Conservation (phyloP, 768 basidiomycete genomes). For the Roridomyces roridus region DNA sequence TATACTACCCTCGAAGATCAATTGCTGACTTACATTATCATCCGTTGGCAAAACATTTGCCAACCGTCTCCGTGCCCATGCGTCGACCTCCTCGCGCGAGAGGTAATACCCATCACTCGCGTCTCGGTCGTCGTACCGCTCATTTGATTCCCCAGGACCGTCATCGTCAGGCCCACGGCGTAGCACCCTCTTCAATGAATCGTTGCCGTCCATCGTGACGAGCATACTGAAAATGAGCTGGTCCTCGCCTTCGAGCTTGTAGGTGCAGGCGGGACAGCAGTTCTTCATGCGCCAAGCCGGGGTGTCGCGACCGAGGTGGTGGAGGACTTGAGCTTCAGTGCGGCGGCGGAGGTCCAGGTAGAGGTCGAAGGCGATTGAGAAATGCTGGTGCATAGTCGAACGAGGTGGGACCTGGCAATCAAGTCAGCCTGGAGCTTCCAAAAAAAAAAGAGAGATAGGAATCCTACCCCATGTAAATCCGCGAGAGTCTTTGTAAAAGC, state of each 20-base stretch:
- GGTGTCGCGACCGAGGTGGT: slow-evolving; percentile 31
- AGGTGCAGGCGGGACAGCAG: slow-evolving; percentile 42
- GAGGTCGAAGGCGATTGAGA: slow-evolving; percentile 40
- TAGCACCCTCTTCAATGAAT: slow-evolving; percentile 27
- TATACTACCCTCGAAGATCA: too few species aligned
- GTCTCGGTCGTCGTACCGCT: slow-evolving; percentile 14
- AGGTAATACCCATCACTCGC: slow-evolving; percentile 12
- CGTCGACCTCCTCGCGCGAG: slow-evolving; percentile 20
- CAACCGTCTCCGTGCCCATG: slow-evolving; percentile 9
- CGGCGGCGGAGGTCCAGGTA: slow-evolving; percentile 36
- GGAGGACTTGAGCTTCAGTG: slow-evolving; percentile 27
- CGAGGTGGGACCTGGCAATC: not conserved
- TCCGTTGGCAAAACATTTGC: not conserved
- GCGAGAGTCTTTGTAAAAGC: slow-evolving; percentile 25
- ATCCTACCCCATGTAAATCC: slow-evolving; percentile 17
- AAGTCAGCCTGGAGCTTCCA: too few species aligned
- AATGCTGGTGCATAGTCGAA: slow-evolving; percentile 1
- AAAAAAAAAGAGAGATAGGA: too few species aligned
- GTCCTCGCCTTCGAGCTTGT: slow-evolving; percentile 39
- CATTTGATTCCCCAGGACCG: slow-evolving; percentile 6
- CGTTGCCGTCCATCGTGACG: slow-evolving; percentile 37
- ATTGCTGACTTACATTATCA: not conserved
- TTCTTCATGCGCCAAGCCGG: slow-evolving; percentile 39
- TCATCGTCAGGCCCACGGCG: not conserved
- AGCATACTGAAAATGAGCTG: slow-evolving; percentile 30